phyloP scores from a whole-genome alignment of 2,329 filamentous ascomycete genomes.

The Neofusicoccum umdonicola region DNA sequence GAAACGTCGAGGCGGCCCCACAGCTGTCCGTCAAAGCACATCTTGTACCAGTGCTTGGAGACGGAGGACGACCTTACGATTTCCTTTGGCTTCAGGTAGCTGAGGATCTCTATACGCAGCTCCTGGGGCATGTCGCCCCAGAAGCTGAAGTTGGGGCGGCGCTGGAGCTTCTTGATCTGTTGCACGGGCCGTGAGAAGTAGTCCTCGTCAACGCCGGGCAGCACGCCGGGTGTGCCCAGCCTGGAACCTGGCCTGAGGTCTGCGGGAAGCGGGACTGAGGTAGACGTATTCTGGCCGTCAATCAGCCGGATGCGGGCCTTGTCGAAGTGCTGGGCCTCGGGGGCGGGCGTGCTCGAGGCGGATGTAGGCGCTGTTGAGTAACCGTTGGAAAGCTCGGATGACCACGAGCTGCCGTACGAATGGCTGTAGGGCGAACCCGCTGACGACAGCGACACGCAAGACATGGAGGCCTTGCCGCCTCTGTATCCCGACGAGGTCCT shows the following conservation, averaged over 20 bases:
- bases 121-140: constrained; percentile 83
- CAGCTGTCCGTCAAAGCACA: constrained; percentile 92
- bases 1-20: constrained; percentile 83
- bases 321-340: constrained; percentile 50
- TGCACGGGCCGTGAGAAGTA: constrained; percentile 46
- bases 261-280: constrained; percentile 62
- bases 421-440: constrained; percentile 51
- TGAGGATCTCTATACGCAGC: constrained; percentile 73
- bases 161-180: constrained; percentile 32
- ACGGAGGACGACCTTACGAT: constrained; percentile 75
- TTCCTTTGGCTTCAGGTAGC: constrained; percentile 74
- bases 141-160: constrained; percentile 58
- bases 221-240: constrained; percentile 29
- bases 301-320: constrained; percentile 57
- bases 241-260: constrained; percentile 55
- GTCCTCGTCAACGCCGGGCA: constrained; percentile 40
- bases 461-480: constrained; percentile 61
- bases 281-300: constrained; percentile 47
- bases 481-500: constrained; percentile 67
- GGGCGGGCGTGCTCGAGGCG: constrained; percentile 45
- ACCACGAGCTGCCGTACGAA: constrained; percentile 55
- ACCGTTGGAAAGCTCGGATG: constrained; percentile 56
- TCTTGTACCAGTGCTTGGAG: constrained; percentile 72
- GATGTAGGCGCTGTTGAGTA: constrained; percentile 58
- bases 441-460: constrained; percentile 61